Percentiles rank a stretch among this genome's conserved stretches.
Conservation (phyloP, 352 stramenopile species). For the Plasmopara halstedii region DNA sequence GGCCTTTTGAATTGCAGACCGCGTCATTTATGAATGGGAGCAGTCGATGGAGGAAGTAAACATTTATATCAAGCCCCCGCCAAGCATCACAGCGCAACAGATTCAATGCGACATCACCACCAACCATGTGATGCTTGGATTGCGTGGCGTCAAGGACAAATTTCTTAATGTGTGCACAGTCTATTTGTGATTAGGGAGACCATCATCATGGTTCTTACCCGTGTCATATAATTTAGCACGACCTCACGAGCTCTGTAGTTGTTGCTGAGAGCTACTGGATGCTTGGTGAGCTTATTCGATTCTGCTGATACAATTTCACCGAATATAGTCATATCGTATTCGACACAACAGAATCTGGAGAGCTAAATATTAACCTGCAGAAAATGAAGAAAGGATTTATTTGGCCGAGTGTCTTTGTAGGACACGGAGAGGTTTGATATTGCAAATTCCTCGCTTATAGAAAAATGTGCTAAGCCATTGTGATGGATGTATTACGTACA, state of each 20-base stretch:
- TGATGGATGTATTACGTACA: conserved; percentile 9
- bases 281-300: conserved; percentile 49
- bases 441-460: background rate
- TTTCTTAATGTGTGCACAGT: conserved; percentile 85
- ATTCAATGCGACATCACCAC: conserved; percentile 87
- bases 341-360: conserved; percentile 52
- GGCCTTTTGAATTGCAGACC: conserved; percentile 24
- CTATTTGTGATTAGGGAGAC: background rate
- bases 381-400: conserved; percentile 95
- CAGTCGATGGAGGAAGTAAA: conserved; percentile 93
- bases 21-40: conserved; percentile 96
- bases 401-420: conserved; percentile 88
- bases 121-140: conserved; percentile 84
- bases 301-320: background rate
- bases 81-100: conserved; percentile 65
- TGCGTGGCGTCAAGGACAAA: conserved; percentile 81
- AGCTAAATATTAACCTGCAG: conserved; percentile 90
- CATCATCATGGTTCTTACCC: background rate
- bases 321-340: background rate
- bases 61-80: conserved; percentile 91
- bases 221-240: conserved; percentile 57
- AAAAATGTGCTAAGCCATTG: background rate
- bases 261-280: conserved; percentile 95
- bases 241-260: conserved; percentile 88
- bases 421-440: conserved; percentile 61